phyloP scores from a whole-genome alignment of 225 moss, liverwort and hornwort species.

The Anthoceros angustus region DNA sequence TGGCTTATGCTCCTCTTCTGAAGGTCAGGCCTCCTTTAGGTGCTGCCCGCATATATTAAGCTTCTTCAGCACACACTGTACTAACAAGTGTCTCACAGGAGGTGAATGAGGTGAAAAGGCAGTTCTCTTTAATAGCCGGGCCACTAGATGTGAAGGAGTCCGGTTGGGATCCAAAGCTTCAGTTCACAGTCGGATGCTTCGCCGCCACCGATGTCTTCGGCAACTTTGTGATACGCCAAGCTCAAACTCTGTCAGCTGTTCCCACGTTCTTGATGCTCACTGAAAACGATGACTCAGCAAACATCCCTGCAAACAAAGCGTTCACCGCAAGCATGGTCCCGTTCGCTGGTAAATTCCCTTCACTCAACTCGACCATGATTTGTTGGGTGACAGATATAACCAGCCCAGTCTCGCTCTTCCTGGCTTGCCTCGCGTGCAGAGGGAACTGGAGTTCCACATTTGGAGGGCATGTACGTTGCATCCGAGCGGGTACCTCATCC shows the following conservation, averaged over 20 bases:
- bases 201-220: slow-evolving; percentile 46
- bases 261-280: slow-evolving; percentile 58
- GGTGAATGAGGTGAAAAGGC: slow-evolving; percentile 27
- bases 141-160: slow-evolving; percentile 38
- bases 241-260: slow-evolving; percentile 21
- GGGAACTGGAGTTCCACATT: slow-evolving; percentile 27
- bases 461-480: slow-evolving; percentile 27
- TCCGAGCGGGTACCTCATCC: slow-evolving; percentile 42
- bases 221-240: slow-evolving; percentile 31
- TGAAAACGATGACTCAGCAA: slow-evolving; percentile 47
- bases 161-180: slow-evolving; percentile 61
- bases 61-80: background rate
- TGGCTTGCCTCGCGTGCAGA: slow-evolving; percentile 12
- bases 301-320: slow-evolving; percentile 21
- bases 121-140: slow-evolving; percentile 34
- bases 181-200: slow-evolving; percentile 38
- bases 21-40: slow-evolving; percentile 23
- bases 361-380: background rate
- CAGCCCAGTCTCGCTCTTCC: background rate
- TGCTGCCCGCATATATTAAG: background rate
- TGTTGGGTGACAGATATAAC: background rate
- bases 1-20: slow-evolving; percentile 51
- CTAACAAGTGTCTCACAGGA: slow-evolving; percentile 15
- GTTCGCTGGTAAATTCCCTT: slow-evolving; percentile 16
- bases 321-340: slow-evolving; percentile 18